Base-by-base conservation (phyloP, 257 asterid species). In the Cinchona pubescens region DNA sequence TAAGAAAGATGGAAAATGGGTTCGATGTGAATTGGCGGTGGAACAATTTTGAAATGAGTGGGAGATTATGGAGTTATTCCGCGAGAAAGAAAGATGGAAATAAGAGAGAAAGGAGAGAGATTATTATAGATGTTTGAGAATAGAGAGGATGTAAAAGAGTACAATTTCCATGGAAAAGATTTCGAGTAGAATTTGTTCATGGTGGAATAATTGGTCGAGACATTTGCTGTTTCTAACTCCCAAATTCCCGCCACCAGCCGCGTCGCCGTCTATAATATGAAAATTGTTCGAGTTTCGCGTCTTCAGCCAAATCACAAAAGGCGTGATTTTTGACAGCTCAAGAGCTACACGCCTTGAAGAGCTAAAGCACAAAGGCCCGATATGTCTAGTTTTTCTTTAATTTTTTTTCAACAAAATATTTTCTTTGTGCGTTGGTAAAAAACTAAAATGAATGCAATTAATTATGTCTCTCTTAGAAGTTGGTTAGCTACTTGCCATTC, bases 1-100 rank as follows among this genome's bases (percentile, higher is more conserved):
- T 34, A 88, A 62, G 32, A 81, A 58, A 68, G 90, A 83, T 16
- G 43, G 75, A 58, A 84, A 80, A 42, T 69, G 34, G 58, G 70
- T 30, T 38, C 49, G 55, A 42, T 65, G 30, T 61, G 76, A 51
- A 59, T 58, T 78, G 6, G 45, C 19, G 10, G 3, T 13, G 25
- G 74, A 49, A 64, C n/a, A n/a, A n/a, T 72, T 23, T 42, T 37
- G 73, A 21, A 40, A 15, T 2, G 40, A 64, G 30, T 38, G 51
- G 46, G 23, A 56, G 38, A 35, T 51, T 72, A n/a, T 62, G 62
- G 70, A 74, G 51, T 49, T 71, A 62, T 60, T 48, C 75, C n/a
- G 63, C 74, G 38, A 35, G 74, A 37, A 37, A 35, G 46, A 55
- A 45, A 76, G 74, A 67, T 45, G 29, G 65, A 73, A 73, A n/a